These are phyloP conservation scores for Asclepias syriaca DNA, from an alignment of 257 asterid species.

Conservation along the genomic window DNA sequence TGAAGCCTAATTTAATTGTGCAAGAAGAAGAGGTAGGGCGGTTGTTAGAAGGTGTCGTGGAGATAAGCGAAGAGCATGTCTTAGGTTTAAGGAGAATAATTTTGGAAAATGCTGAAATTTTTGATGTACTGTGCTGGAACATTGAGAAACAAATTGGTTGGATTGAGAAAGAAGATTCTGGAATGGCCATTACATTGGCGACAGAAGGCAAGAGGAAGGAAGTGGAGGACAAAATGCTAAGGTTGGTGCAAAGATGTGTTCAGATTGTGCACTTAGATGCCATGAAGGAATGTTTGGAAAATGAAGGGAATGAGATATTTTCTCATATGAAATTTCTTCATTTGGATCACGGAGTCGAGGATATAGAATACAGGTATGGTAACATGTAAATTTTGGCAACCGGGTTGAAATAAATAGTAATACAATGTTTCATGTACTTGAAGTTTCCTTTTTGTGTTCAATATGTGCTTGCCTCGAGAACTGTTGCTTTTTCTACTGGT, in stretches of 20 bases:
- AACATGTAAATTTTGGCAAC: conserved; percentile 7
- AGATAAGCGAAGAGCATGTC: conserved; percentile 52
- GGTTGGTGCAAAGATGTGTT: conserved; percentile 60
- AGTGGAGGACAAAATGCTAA: conserved; percentile 52
- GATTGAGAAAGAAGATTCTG: conserved; percentile 43
- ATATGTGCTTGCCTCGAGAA: neutral
- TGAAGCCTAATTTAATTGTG: conserved; percentile 58
- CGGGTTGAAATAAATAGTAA: neutral
- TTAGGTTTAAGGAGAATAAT: conserved; percentile 49
- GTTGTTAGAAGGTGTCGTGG: conserved; percentile 17
- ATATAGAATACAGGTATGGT: conserved; percentile 74
- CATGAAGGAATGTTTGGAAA: conserved; percentile 55
- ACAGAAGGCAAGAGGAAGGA: conserved; percentile 35
- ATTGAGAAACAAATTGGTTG: conserved; percentile 61
- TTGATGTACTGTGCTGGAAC: conserved; percentile 68
- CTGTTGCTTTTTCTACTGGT: neutral
- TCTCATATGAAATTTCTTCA: conserved; percentile 73
- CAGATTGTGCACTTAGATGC: conserved; percentile 74
- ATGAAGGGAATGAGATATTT: conserved; percentile 55
- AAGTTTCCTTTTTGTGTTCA: neutral
- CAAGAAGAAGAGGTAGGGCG: conserved; percentile 24
- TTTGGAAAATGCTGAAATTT: conserved; percentile 55
- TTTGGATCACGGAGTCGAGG: conserved; percentile 62
- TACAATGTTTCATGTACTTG: neutral
- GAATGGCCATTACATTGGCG: conserved; percentile 56